Base-by-base conservation (phyloP, 345 rosid genomes). In the Cardamine occulta region DNA sequence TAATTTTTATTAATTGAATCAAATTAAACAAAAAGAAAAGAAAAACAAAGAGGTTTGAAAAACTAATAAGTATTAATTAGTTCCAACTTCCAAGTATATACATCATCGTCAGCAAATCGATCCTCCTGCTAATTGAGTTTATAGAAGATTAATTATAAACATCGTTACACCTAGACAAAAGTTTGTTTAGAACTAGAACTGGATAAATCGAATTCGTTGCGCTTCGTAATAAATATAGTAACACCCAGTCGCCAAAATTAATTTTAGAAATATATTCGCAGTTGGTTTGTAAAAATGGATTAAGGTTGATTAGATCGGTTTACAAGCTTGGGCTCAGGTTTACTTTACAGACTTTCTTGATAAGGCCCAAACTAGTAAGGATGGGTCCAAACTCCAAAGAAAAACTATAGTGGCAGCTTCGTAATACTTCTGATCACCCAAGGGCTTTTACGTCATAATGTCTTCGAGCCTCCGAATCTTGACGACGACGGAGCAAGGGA, bases 351-450 rank as follows among this genome's bases (percentile, higher is more conserved):
- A 32, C 1, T 32, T 32, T 28, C 7, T 32, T 32, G 45, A 3
- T 6, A 13, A 63, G 26, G 71, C 49, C 72, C 24, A 67, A 35
- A 52, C 42, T 6, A 66, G 21, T 21, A 66, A 63, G 5, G 56
- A 65, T 17, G 35, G 44, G 14, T 19, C 64, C 29, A 37, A 35
- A 13, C n/a, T n/a, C n/a, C n/a, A 2, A 21, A 35, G 4, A 12
- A 61, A 21, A 1, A 31, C 5, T 12, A 12, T 4, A 37, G 18
- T 19, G 29, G 70, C 7, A 65, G 57, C 18, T 18, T 65, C 69
- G 42, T 29, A 47, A 65, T 65, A 45, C 9, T 26, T 17, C 1
- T 12, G 42, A 49, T 51, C 21, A 34, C n/a, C 0, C 6, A 21
- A 19, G 21, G 47, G 34, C 61, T 35, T 67, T 23, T 15, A 34